Evolutionary conservation across 306 rosid species (phyloP).

Genomic region (Vachellia collinsii): DNA sequence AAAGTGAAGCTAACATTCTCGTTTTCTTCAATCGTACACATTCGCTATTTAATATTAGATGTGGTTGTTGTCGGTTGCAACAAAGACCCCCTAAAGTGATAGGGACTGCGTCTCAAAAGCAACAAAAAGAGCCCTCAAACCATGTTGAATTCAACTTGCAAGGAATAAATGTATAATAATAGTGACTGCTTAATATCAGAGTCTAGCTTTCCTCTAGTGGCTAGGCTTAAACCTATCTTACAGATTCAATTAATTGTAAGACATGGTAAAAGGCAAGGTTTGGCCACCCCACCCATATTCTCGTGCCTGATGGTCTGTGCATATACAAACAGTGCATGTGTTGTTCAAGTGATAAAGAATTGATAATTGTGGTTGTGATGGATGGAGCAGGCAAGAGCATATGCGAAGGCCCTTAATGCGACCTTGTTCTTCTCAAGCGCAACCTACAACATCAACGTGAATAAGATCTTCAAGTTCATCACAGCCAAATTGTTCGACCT

Average conservation of each 20-base stretch:
- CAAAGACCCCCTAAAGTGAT: constrained; percentile 28
- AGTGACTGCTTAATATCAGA: background rate
- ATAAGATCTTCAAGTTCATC: constrained; percentile 78
- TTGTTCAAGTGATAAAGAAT: background rate
- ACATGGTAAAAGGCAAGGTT: background rate
- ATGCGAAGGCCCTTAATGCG: constrained; percentile 75
- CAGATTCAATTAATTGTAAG: background rate
- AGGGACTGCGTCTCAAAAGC: constrained; percentile 33
- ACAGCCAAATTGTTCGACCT: constrained; percentile 76
- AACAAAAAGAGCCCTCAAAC: constrained; percentile 2
- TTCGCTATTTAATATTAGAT: background rate
- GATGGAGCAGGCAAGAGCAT: constrained; percentile 82
- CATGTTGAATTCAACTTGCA: background rate
- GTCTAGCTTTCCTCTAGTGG: background rate
- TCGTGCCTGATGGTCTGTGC: background rate
- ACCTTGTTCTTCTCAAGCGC: constrained; percentile 76
- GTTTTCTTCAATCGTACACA: constrained; percentile 14
- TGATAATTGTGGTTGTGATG: constrained; percentile 15
- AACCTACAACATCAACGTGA: constrained; percentile 74
- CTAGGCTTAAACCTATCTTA: background rate
- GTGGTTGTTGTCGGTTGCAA: constrained; percentile 39
- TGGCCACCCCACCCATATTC: background rate
- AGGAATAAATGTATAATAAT: background rate
- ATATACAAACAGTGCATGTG: background rate
- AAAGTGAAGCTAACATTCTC: background rate